phyloP scores from a whole-genome alignment of 768 basidiomycete species.

The Arthromyces matolae region DNA sequence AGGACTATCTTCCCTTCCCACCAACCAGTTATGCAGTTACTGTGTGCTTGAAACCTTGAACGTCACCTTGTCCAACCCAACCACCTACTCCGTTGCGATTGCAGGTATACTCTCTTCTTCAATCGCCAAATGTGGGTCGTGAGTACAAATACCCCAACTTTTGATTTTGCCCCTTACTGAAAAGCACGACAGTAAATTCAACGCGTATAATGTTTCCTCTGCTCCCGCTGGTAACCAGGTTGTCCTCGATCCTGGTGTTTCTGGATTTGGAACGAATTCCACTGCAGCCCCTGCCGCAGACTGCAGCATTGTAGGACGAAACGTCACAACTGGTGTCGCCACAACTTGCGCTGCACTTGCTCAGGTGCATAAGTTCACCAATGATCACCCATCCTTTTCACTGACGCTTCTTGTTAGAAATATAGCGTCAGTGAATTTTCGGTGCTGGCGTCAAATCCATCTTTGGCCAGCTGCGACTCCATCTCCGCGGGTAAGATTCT shows the following conservation, averaged over 20 bases:
- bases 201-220: neutral
- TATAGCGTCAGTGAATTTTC: constrained; percentile 1
- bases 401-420: neutral
- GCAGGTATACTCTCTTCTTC: neutral
- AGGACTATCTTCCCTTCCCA: neutral
- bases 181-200: neutral
- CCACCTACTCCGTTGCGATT: neutral
- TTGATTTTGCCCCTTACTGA: neutral
- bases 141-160: neutral
- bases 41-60: neutral
- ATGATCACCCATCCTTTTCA: neutral
- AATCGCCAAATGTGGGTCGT: neutral
- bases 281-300: neutral
- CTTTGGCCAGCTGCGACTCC: neutral
- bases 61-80: constrained; percentile 1
- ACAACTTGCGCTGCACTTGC: constrained; percentile 2
- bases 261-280: neutral
- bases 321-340: neutral
- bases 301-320: neutral
- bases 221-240: neutral
- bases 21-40: neutral
- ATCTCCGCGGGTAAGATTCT: neutral
- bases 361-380: neutral
- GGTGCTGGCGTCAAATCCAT: neutral
- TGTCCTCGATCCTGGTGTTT: neutral